phyloP scores from a whole-genome alignment of 805 yeast species.

The Lachancea thermotolerans region DNA sequence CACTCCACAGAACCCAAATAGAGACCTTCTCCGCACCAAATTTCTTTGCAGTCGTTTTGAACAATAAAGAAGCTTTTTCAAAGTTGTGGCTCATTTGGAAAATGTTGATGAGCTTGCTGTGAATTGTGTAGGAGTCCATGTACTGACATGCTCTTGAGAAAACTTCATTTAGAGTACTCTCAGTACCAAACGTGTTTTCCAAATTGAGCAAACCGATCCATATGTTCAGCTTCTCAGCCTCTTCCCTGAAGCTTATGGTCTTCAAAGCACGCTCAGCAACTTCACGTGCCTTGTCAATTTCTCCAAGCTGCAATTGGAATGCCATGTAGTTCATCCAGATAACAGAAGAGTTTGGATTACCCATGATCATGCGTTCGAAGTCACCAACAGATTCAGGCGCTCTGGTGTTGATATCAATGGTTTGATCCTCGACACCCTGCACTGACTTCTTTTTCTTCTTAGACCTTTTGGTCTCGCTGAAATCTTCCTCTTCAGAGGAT shows the following conservation, averaged over 20 bases:
- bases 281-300: constrained; percentile 89
- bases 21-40: constrained; percentile 62
- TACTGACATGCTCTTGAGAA: constrained; percentile 83
- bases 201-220: constrained; percentile 94
- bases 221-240: constrained; percentile 83
- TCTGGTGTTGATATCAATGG: constrained; percentile 74
- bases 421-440: constrained; percentile 60
- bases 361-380: constrained; percentile 84
- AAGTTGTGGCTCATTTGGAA: constrained; percentile 66
- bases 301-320: constrained; percentile 91
- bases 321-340: constrained; percentile 99
- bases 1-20: constrained; percentile 80
- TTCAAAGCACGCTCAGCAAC: constrained; percentile 88
- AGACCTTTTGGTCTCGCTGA: constrained; percentile 37
- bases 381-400: constrained; percentile 90
- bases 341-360: constrained; percentile 89
- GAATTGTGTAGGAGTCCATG: constrained; percentile 83
- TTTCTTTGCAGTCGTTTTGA: constrained; percentile 63
- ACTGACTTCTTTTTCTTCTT: constrained; percentile 40
- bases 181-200: constrained; percentile 89
- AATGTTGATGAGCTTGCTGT: constrained; percentile 70
- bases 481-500: constrained; percentile 51
- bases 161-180: constrained; percentile 69
- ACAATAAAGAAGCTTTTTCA: constrained; percentile 63
- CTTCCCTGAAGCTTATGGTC: constrained; percentile 85